Evolutionary conservation across 1,284 basidiomycete genomes (phyloP).

Genomic region (Apiotrichum akiyoshidainum): DNA sequence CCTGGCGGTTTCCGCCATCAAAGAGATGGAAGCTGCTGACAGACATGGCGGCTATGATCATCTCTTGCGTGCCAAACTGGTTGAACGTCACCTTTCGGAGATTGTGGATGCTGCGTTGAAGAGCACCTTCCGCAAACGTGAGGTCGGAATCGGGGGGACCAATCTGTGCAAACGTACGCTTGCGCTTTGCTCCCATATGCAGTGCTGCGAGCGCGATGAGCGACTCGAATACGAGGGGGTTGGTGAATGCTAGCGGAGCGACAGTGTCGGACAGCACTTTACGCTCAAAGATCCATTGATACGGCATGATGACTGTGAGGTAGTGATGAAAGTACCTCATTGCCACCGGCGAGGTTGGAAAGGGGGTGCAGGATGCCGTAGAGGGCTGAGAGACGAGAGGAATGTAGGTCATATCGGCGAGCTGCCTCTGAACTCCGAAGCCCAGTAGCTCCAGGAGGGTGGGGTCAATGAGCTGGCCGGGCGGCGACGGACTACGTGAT

Average conservation of each 20-base stretch:
- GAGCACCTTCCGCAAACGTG: slow-evolving; percentile 16
- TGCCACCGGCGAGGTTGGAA: not conserved
- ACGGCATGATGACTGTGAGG: slow-evolving; percentile 31
- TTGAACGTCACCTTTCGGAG: slow-evolving; percentile 20
- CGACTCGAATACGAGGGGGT: slow-evolving; percentile 24
- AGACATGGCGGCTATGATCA: slow-evolving; percentile 27
- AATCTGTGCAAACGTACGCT: not conserved
- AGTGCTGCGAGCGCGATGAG: slow-evolving; percentile 26
- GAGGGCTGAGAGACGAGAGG: not conserved
- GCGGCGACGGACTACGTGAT: not conserved
- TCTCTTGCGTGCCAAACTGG: slow-evolving; percentile 23
- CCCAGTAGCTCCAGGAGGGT: slow-evolving; percentile 8
- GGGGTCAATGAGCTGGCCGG: slow-evolving; percentile 1
- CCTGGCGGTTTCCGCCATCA: slow-evolving; percentile 25
- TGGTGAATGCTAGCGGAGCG: slow-evolving; percentile 23
- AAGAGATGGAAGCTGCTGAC: slow-evolving; percentile 31
- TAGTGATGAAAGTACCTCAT: slow-evolving; percentile 33
- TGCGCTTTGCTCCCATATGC: slow-evolving; percentile 25
- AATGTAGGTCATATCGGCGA: not conserved
- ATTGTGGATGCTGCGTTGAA: slow-evolving; percentile 14
- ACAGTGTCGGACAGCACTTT: slow-evolving; percentile 22
- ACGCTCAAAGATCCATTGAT: slow-evolving; percentile 28
- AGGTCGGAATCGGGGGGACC: slow-evolving; percentile 2
- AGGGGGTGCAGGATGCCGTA: not conserved
- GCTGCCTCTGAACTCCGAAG: not conserved